A percentile compares a stretch with the other conserved stretches of the same genome.
Conservation (phyloP, 1,139 yeast genomes). For the Fermentozyma sake region DNA sequence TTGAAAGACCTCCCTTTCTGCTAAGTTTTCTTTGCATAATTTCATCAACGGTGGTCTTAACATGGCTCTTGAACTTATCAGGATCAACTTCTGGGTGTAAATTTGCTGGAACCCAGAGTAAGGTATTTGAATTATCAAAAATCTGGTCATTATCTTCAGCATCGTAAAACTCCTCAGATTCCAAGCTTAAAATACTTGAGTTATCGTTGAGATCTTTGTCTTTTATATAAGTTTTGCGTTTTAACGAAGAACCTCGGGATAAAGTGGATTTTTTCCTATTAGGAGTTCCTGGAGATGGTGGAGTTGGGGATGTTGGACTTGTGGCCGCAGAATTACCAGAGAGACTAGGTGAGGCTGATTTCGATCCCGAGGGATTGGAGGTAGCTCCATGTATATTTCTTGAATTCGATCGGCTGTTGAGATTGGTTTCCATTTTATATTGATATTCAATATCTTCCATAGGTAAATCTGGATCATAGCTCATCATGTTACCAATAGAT, state of each 20-base stretch:
- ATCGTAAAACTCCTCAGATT: slow-evolving; percentile 21
- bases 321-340: background rate
- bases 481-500: slow-evolving; percentile 51
- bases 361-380: background rate
- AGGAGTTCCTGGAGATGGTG: background rate
- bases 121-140: slow-evolving; percentile 23
- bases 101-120: slow-evolving; percentile 93
- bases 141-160: slow-evolving; percentile 23
- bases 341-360: background rate
- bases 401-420: background rate
- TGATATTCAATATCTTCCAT: slow-evolving; percentile 30
- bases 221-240: slow-evolving; percentile 1
- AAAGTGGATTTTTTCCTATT: slow-evolving; percentile 2
- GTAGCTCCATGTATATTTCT: background rate
- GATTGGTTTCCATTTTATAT: slow-evolving; percentile 3
- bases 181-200: background rate
- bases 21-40: slow-evolving; percentile 47
- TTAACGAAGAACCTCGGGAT: slow-evolving; percentile 3
- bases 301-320: no score
- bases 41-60: slow-evolving; percentile 75
- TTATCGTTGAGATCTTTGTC: slow-evolving; percentile 1
- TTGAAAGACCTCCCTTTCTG: slow-evolving; percentile 25
- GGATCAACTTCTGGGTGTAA: slow-evolving; percentile 94
- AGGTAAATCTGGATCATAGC: slow-evolving; percentile 55
- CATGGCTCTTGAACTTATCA: slow-evolving; percentile 79